Evolutionary conservation across 345 rosid genomes (phyloP), one percentile per base, ranked within the genome.

Genomic region (Salix koriyanagi): DNA sequence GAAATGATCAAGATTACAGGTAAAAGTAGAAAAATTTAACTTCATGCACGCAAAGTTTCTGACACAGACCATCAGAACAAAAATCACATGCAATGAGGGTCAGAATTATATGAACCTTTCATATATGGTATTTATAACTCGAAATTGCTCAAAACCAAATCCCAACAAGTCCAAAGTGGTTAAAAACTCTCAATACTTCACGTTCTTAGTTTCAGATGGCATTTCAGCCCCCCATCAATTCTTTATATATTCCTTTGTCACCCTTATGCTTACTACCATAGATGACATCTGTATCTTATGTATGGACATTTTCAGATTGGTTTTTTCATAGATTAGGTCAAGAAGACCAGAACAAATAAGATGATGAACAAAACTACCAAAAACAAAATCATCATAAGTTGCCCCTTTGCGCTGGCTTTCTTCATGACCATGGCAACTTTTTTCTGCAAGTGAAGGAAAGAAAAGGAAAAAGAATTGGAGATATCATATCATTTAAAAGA

Each of bases 401-500:
- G 99, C 12, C 97, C 98, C 88, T 92, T 96, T 10, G 91, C 89
- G 69, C 99, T 81, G 46, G 98, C 98, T 83, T 92, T 96, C 92
- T 92, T 96, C 99, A 96, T 96, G 70, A 96, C 97, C 95, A 94
- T 88, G 14, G 90, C 97, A 76, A 96, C 98, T 79, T 92, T 96
- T 88, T 96, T 96, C 98, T 95, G 97, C 83, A 83, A 74, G 56
- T 74, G 72, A 69, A 72, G 28, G 34, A 21, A 41, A 23, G 46
- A 42, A 42, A 11, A 0, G 3, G 46, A 42, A 73, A n/a, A 44
- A 30, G 1, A 58, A 60, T 14, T 32, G 42, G 64, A 9, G 23
- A 4, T 46, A n/a, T 25, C 4, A n/a, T 58, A 52, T 48, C 54
- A 69, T 41, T 28, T 44, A 28, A 8, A 76, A 12, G 11, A 44